phyloP scores from a whole-genome alignment of 2,329 filamentous ascomycete species.

The Paraphoma chrysanthemicola region DNA sequence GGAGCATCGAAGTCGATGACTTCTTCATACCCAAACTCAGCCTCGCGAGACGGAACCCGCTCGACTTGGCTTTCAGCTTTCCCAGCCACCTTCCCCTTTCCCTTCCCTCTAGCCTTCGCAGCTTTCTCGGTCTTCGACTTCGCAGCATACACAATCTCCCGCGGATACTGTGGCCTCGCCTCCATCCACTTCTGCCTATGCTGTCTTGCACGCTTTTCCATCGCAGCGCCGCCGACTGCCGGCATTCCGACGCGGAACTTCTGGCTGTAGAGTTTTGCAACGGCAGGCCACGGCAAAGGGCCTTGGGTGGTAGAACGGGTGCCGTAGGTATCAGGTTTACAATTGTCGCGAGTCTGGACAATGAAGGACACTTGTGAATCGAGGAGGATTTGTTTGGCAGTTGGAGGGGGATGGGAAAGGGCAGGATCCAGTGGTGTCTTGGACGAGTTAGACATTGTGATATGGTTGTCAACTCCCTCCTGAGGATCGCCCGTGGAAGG shows the following conservation, averaged over 20 bases:
- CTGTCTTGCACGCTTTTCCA: conserved; percentile 17
- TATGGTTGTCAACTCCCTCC: too few relatives aligned
- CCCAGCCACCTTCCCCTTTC: neutral
- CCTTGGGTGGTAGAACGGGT: conserved; percentile 11
- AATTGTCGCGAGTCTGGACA: conserved; percentile 19
- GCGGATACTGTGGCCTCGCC: conserved; percentile 9
- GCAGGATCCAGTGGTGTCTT: too few relatives aligned
- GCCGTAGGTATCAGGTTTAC: conserved; percentile 12
- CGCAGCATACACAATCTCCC: conserved; percentile 9
- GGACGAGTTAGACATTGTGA: too few relatives aligned
- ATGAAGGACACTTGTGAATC: conserved; percentile 17
- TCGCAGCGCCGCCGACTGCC: conserved; percentile 6
- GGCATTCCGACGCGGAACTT: conserved; percentile 2
- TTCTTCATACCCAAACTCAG: neutral
- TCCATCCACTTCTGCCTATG: conserved; percentile 8
- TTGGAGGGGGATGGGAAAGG: neutral
- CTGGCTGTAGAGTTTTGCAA: conserved; percentile 15
- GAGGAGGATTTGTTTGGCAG: neutral
- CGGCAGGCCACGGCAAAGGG: conserved; percentile 6
- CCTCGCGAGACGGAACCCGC: neutral
- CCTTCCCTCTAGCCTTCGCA: neutral
- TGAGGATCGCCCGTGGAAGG: too few relatives aligned
- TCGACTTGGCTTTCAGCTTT: too few relatives aligned
- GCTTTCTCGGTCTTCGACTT: neutral
- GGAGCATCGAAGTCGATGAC: neutral